Evolutionary conservation across 2,329 filamentous ascomycete species (phyloP), one percentile per base, ranked within the genome.

Genomic region (Cladosporium cucumerinum): DNA sequence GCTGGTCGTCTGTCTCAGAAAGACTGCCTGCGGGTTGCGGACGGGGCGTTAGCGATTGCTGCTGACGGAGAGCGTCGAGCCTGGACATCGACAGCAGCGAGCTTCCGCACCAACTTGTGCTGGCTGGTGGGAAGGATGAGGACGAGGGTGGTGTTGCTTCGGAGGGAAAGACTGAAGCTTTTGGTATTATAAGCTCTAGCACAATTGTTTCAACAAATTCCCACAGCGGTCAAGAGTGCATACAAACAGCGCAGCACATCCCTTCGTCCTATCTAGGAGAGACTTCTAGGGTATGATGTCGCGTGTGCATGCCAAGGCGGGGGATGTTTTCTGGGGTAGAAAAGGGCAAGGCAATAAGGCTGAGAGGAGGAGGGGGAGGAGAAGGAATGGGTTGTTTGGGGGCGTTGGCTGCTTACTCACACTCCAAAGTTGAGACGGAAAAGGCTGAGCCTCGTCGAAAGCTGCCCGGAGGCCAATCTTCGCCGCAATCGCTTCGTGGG

Each of bases 51-150:
- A 64, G 62, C 62, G 62, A 64, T 36, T 49, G 52, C 55, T 58
- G 62, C 62, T 64, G 54, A 32, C 62, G 62, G 62, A 64, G 54
- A 26, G 54, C 62, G 52, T 64, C 57, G 54, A 59, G 54, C 46
- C 54, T 52, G 32, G 62, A 64, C 62, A 64, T 64, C 55, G 57
- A 59, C 62, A 52, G 52, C 48, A 32, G 23, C 62, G 43, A 39
- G 46, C 43, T 49, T 46, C 39, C 36, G 46, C 59, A 12, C 46
- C 32, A 14, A 12, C 21, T 18, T 36, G 46, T 18, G 59, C 14
- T 54, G n/a, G 57, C 23, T 18, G 55, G 46, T 30, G 26, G 46
- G 49, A 28, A 34, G 43, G 18, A 25, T n/a, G 26, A 46, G 10
- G 34, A 28, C 16, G 14, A 18, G 3, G 16, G 51, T 12, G 28